A percentile compares a stretch with the other conserved stretches of the same genome.
phyloP scores from a whole-genome alignment of 129 eudicot species.

The Flaveria linearis region DNA sequence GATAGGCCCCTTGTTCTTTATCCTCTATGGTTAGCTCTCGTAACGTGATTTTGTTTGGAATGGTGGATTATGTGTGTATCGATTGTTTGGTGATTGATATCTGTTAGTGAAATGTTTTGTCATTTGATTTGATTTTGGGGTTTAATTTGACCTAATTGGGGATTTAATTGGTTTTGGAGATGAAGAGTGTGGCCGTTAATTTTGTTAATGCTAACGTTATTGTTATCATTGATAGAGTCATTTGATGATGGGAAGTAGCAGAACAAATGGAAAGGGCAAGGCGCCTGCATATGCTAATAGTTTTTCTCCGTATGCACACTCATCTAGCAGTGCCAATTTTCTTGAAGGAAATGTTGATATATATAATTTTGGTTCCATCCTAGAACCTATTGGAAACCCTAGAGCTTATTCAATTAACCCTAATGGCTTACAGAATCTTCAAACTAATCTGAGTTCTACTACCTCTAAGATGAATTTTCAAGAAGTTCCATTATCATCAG shows the following conservation, averaged over 20 bases:
- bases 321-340: too few relatives aligned
- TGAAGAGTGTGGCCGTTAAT: background rate
- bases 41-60: background rate
- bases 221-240: conserved; percentile 27
- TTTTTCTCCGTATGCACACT: background rate
- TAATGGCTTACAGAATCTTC: conserved; percentile 35
- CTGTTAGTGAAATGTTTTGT: conserved; percentile 5
- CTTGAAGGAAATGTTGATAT: conserved; percentile 14
- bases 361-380: conserved; percentile 28
- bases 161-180: background rate
- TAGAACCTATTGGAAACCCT: conserved; percentile 21
- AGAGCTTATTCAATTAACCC: conserved; percentile 29
- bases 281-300: conserved; percentile 35
- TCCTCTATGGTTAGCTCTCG: background rate
- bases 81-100: conserved; percentile 6
- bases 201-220: background rate
- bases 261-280: conserved; percentile 39
- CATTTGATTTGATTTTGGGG: conserved; percentile 13
- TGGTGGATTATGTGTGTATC: conserved; percentile 7
- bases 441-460: conserved; percentile 21
- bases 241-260: conserved; percentile 47
- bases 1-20: background rate
- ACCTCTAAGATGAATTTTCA: conserved; percentile 12
- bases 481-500: conserved; percentile 36
- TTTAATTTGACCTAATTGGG: conserved; percentile 23